phyloP scores from a whole-genome alignment of 2,329 filamentous ascomycete species.

The Hypoxylon sp. region DNA sequence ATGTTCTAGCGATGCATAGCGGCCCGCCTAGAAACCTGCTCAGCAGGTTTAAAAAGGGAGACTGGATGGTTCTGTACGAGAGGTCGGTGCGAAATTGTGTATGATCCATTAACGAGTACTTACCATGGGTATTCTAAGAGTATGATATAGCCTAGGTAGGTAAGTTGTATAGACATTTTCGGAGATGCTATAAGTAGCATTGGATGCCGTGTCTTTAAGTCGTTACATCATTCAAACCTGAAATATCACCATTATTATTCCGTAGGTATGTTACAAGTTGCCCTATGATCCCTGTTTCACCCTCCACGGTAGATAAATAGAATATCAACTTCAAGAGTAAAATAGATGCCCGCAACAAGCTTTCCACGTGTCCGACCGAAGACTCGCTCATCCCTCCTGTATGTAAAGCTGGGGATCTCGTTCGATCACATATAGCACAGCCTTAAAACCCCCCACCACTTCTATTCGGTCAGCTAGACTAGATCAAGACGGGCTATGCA shows the following conservation, averaged over 20 bases:
- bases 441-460: conserved; percentile 7
- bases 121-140: not conserved
- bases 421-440: conserved; percentile 19
- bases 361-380: conserved; percentile 11
- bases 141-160: conserved; percentile 3
- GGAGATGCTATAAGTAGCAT: conserved; percentile 7
- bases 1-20: conserved; percentile 33
- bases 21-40: conserved; percentile 40
- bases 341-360: not conserved
- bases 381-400: conserved; percentile 2
- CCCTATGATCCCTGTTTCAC: not conserved
- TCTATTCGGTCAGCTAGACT: conserved; percentile 9
- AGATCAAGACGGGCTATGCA: conserved; percentile 16
- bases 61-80: conserved; percentile 4
- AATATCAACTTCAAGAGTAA: not conserved
- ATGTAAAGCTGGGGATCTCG: conserved; percentile 6
- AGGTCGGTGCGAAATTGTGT: not conserved
- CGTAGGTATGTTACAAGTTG: not conserved
- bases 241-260: conserved; percentile 17
- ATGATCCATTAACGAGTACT: not conserved
- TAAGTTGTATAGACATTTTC: not conserved
- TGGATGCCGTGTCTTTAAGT: not conserved
- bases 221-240: conserved; percentile 20
- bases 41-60: not conserved
- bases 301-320: not conserved